Percentiles rank a stretch among this genome's conserved stretches.
phyloP scores from a whole-genome alignment of 768 basidiomycete species.

The Suillus discolor region DNA sequence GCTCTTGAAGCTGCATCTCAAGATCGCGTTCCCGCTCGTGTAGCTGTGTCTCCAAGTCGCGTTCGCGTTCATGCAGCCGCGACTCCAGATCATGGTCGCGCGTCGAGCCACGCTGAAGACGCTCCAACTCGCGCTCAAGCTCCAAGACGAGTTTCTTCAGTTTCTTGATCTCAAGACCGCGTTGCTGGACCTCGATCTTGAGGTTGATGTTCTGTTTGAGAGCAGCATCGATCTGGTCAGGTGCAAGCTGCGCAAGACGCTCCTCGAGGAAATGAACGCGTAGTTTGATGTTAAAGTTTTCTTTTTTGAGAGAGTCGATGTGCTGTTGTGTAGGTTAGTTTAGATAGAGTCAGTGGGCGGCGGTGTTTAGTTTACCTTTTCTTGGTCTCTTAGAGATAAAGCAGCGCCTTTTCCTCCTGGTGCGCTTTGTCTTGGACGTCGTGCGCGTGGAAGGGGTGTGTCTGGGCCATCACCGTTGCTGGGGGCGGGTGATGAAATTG shows the following conservation, averaged over 20 bases:
- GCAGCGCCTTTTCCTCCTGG: constrained; percentile 38
- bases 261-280: constrained; percentile 96
- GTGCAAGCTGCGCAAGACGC: constrained; percentile 83
- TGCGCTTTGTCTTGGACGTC: constrained; percentile 38
- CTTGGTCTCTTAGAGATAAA: constrained; percentile 92
- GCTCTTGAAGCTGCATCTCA: constrained; percentile 74
- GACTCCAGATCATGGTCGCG: constrained; percentile 35
- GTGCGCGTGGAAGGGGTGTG: constrained; percentile 52
- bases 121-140: constrained; percentile 78
- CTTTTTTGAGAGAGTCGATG: constrained; percentile 93
- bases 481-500: constrained; percentile 52
- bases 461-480: constrained; percentile 51
- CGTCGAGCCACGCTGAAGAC: constrained; percentile 51
- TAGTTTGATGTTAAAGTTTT: constrained; percentile 96
- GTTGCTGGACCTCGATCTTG: constrained; percentile 89
- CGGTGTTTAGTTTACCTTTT: constrained; percentile 65
- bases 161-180: constrained; percentile 90
- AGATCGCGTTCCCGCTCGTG: constrained; percentile 68
- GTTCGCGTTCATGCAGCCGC: constrained; percentile 30
- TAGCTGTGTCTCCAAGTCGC: constrained; percentile 38
- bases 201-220: constrained; percentile 92
- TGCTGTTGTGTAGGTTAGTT: constrained; percentile 52
- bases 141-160: constrained; percentile 87
- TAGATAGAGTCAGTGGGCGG: not conserved
- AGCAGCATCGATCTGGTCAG: constrained; percentile 90